These are phyloP conservation scores for Conringia planisiliqua DNA, from an alignment of 345 rosid species.

Conservation along the genomic window DNA sequence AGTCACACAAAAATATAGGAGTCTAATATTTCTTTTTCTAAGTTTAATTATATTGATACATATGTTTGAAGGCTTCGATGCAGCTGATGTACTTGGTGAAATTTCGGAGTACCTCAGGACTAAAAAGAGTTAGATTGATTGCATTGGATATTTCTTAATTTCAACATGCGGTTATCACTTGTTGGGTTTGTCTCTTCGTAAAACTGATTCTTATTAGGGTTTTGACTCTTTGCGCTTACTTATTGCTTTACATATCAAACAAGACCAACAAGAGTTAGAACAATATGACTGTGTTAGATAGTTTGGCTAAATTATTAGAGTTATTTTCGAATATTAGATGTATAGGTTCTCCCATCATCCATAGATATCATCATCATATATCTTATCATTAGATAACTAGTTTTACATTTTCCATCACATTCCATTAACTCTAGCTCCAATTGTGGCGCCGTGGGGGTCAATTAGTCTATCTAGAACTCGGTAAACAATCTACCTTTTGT, in stretches of 20 bases:
- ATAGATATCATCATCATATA: not conserved
- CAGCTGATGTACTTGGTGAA: too few species aligned
- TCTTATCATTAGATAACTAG: not conserved
- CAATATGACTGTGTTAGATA: not conserved
- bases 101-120: not conserved
- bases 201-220: not conserved
- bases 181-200: not conserved
- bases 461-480: not conserved
- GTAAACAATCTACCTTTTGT: not conserved
- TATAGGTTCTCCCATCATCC: not conserved
- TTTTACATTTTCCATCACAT: not conserved
- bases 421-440: not conserved
- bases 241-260: not conserved
- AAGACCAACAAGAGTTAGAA: not conserved
- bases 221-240: not conserved
- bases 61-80: not conserved
- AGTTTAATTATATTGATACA: not conserved
- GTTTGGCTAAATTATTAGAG: not conserved
- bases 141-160: not conserved
- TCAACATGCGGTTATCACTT: not conserved
- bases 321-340: not conserved
- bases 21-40: too few species aligned
- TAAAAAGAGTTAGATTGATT: not conserved
- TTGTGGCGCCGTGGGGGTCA: not conserved
- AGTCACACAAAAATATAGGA: not conserved